A percentile compares a stretch with the other conserved stretches of the same genome.
phyloP scores from a whole-genome alignment of 1,284 basidiomycete species.

The Ceratobasidium theobromae region DNA sequence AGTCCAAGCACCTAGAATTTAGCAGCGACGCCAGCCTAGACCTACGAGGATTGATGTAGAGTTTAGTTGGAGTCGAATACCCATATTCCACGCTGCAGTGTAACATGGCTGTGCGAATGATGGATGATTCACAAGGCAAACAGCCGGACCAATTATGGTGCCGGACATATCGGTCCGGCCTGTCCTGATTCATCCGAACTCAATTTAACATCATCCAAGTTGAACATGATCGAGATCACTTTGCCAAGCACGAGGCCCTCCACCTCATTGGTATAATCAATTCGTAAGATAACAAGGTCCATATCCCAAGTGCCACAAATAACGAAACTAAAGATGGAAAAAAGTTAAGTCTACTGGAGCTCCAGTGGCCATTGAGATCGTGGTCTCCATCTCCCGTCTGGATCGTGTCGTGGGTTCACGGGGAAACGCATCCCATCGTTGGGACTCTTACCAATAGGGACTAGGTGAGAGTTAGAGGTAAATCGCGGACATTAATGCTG shows the following conservation, averaged over 20 bases:
- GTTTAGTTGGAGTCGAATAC: not conserved
- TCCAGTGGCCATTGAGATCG: constrained; percentile 70
- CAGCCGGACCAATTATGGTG: too few species aligned
- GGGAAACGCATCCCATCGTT: constrained; percentile 66
- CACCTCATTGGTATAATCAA: too few species aligned
- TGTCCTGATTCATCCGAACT: too few species aligned
- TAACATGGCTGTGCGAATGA: not conserved
- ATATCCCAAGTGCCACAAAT: not conserved
- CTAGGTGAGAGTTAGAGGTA: constrained; percentile 45
- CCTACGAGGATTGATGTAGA: not conserved
- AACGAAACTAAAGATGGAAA: not conserved
- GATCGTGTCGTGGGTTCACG: constrained; percentile 72
- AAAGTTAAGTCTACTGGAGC: constrained; percentile 48
- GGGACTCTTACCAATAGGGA: constrained; percentile 62
- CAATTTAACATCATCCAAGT: too few species aligned
- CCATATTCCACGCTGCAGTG: not conserved
- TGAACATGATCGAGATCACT: too few species aligned
- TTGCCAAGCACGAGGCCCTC: too few species aligned
- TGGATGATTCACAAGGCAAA: too few species aligned
- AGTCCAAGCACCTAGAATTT: not conserved
- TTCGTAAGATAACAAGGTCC: too few species aligned
- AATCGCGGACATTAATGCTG: constrained; percentile 16
- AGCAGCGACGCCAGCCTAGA: not conserved
- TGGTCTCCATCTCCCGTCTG: constrained; percentile 63
- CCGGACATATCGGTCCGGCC: too few species aligned